Evolutionary conservation across 352 stramenopile species (phyloP), one percentile per base, ranked within the genome.

Genomic region (Phytophthora crassamura): DNA sequence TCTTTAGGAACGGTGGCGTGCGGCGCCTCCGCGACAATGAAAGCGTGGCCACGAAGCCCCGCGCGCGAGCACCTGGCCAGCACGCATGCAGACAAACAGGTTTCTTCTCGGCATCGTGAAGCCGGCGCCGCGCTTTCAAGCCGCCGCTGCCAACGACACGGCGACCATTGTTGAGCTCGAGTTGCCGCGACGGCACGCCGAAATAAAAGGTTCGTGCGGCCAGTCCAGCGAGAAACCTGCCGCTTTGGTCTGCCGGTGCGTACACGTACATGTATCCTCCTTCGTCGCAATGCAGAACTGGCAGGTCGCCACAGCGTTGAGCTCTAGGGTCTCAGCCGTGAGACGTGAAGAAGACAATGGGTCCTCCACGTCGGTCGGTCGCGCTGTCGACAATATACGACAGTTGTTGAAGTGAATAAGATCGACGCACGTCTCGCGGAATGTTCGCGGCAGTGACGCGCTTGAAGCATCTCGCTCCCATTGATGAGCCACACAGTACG

Each of bases 131-230:
- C 22, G 46, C 46, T 39, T 28, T 51, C 36, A 58, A 66, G 25
- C 55, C 25, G 34, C 22, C n/a, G 11, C 45, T 30, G 25, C 20
- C 54, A 35, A 64, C 53, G 47, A 69, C 46, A 33, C 10, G 32
- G 55, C 55, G 34, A 60, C n/a, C 11, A 53, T 52, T 34, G 20
- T 32, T 32, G 49, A 47, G 39, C 46, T 45, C 15, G 15, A 40
- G 43, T 12, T 25, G 33, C 16, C 4, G 25, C 25, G 25, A 30
- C 25, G 30, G 28, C 38, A 32, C 48, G 38, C 18, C 49, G 39
- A 35, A 58, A 69, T 72, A 72, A 67, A 72, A 73, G 59, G 59
- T 51, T 59, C 59, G 15, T 56, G 12, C 30, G 25, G 58, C 16
- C 36, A 64, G 39, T 32, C 43, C 18, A 34, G 43, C 15, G 20